Evolutionary conservation across 2,329 filamentous ascomycete genomes (phyloP), one percentile per base, ranked within the genome.

Genomic region (Fusarium compactum): DNA sequence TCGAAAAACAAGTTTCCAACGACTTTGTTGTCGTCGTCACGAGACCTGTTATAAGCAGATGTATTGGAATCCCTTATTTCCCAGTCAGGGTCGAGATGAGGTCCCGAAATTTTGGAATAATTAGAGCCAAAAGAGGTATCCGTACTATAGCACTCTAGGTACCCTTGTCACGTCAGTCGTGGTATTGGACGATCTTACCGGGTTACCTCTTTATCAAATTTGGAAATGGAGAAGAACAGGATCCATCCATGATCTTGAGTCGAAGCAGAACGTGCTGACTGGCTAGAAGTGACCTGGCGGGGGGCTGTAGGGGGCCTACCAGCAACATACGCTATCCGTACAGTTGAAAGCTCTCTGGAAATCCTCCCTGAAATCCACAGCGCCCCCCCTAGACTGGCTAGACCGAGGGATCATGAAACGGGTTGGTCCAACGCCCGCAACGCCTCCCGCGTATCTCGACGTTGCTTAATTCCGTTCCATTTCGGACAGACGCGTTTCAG

Each of bases 81-180:
- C n/a, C 20, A 44, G 48, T 40, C 32, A 57, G 38, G 27, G 20
- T 40, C 41, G 41, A 45, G 38, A 62, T 29, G 29, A 46, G 43
- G 32, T 62, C 44, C 58, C 65, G 45, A 69, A 73, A 57, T 68
- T 74, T 71, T 67, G 57, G 62, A 41, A 67, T 55, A 67, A n/a
- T 38, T 38, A 38, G 34, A 24, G 22, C 24, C 48, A 62, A 53
- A 41, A 25, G n/a, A 16, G 20, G 34, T 38, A 38, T 38, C 16
- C 32, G 32, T 38, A 38, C 32, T 38, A 38, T 38, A 9, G 16
- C 32, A 38, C 18, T 18, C 32, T 38, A 38, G 32, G 32, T 25
- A 52, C 45, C 72, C 65, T 72, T 73, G 70, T 65, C 65, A 67
- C 51, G 59, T 70, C 67, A 60, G 65, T 61, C 59, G 60, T 34